These are phyloP conservation scores for Piromyces finnis DNA, from an alignment of 192 early-diverging fungal genomes.

Conservation along the genomic window DNA sequence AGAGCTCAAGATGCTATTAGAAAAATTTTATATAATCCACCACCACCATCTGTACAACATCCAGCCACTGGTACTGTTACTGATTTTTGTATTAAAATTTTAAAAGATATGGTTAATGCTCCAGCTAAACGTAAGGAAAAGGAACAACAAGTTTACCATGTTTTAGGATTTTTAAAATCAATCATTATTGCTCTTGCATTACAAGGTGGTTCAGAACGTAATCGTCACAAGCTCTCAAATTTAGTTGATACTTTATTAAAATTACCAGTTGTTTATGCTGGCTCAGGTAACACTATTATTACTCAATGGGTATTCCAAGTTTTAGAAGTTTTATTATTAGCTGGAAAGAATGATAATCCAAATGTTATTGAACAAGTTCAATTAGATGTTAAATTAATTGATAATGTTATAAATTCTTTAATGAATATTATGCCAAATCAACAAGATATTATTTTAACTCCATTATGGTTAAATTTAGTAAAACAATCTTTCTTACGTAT, in stretches of 20 bases:
- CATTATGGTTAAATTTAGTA: conserved; percentile 70
- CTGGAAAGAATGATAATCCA: conserved; percentile 14
- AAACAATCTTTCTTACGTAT: conserved; percentile 51
- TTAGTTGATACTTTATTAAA: conserved; percentile 54
- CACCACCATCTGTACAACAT: conserved; percentile 49
- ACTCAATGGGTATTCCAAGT: conserved; percentile 63
- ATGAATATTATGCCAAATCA: conserved; percentile 67
- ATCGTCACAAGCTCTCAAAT: not conserved
- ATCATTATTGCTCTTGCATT: conserved; percentile 15
- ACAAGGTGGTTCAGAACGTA: conserved; percentile 7
- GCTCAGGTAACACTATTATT: conserved; percentile 44
- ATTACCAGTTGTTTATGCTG: conserved; percentile 48
- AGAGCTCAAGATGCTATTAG: conserved; percentile 69
- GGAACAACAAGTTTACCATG: conserved; percentile 27
- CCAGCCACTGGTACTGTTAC: conserved; percentile 45
- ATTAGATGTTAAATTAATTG: not conserved
- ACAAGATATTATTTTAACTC: conserved; percentile 61
- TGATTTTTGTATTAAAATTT: conserved; percentile 36
- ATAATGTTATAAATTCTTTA: conserved; percentile 23
- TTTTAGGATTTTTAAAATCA: conserved; percentile 51
- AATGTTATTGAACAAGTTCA: conserved; percentile 8
- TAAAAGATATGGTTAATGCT: conserved; percentile 13
- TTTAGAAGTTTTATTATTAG: conserved; percentile 38
- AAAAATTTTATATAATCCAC: conserved; percentile 47
- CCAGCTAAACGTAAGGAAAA: conserved; percentile 10